A percentile compares a stretch with the other conserved stretches of the same genome.
phyloP scores from a whole-genome alignment of 345 rosid species.

The Eucalyptus shirleyi region DNA sequence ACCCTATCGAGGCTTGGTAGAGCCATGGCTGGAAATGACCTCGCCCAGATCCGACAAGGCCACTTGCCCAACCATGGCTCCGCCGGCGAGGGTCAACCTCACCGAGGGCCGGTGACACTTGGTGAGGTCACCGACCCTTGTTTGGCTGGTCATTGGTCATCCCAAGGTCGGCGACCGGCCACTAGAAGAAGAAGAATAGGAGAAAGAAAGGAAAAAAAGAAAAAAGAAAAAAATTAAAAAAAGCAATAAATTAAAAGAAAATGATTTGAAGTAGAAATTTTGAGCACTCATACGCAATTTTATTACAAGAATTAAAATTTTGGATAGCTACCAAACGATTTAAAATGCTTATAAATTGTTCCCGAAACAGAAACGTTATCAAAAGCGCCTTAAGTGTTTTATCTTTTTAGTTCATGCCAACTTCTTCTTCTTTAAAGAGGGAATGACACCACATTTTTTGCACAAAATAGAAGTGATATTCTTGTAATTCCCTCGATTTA shows the following conservation, averaged over 20 bases:
- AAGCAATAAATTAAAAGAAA: too few relatives aligned
- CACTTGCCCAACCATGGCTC: too few relatives aligned
- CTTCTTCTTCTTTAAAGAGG: not conserved
- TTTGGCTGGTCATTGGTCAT: rapidly evolving
- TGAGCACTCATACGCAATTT: rapidly evolving
- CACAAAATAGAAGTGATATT: not conserved
- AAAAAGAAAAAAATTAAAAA: too few relatives aligned
- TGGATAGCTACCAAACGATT: rapidly evolving
- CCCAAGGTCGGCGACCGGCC: rapidly evolving
- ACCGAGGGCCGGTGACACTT: rapidly evolving
- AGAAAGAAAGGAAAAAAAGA: too few relatives aligned
- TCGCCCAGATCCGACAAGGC: rapidly evolving
- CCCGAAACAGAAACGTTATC: rapidly evolving
- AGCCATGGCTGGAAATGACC: too few relatives aligned
- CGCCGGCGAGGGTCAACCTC: rapidly evolving
- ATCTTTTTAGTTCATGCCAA: not conserved
- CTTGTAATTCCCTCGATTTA: not conserved
- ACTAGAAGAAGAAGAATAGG: too few relatives aligned
- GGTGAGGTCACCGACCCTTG: rapidly evolving
- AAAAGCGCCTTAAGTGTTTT: rapidly evolving
- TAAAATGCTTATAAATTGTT: too few relatives aligned
- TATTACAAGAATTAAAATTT: too few relatives aligned
- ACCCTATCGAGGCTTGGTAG: too few relatives aligned
- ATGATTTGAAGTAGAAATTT: too few relatives aligned
- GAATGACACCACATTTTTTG: not conserved